Evolutionary conservation across 169 alveolate species (phyloP).

Genomic region (Plasmodium vivax): DNA sequence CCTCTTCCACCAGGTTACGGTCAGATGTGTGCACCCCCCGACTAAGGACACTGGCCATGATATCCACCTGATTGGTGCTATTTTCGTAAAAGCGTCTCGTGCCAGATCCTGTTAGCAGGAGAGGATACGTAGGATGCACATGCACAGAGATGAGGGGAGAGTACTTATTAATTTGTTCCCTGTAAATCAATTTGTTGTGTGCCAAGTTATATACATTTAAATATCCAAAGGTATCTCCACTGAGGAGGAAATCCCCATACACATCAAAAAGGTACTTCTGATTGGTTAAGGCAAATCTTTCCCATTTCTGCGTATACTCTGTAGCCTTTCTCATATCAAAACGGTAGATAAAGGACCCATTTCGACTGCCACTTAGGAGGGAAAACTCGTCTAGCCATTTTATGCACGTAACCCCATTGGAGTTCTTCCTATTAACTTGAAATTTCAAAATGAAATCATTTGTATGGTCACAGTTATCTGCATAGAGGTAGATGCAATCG

Average conservation of each 20-base stretch:
- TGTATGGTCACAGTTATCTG: constrained; percentile 63
- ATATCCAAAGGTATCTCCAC: constrained; percentile 68
- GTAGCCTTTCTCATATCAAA: constrained; percentile 43
- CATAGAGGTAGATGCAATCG: constrained; percentile 51
- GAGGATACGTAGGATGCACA: constrained; percentile 29
- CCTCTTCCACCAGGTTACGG: background rate
- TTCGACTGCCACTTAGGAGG: constrained; percentile 65
- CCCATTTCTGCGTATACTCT: constrained; percentile 37
- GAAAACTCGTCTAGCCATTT: constrained; percentile 53
- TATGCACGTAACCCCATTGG: constrained; percentile 53
- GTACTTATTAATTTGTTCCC: constrained; percentile 30
- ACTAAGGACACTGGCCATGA: constrained; percentile 15
- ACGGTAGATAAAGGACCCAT: constrained; percentile 17
- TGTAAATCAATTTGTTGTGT: constrained; percentile 16
- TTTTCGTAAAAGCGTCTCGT: constrained; percentile 62
- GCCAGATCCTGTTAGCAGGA: constrained; percentile 61
- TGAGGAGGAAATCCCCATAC: constrained; percentile 19
- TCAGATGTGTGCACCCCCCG: background rate
- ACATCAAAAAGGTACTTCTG: constrained; percentile 61
- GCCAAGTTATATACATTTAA: constrained; percentile 14
- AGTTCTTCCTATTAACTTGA: background rate
- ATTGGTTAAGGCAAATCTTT: constrained; percentile 55
- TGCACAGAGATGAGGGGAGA: constrained; percentile 43
- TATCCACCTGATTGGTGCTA: constrained; percentile 9
- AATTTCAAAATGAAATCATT: constrained; percentile 56